Evolutionary conservation across 495 filamentous ascomycete species (phyloP).

Genomic region (Lasiosphaeria ovina): DNA sequence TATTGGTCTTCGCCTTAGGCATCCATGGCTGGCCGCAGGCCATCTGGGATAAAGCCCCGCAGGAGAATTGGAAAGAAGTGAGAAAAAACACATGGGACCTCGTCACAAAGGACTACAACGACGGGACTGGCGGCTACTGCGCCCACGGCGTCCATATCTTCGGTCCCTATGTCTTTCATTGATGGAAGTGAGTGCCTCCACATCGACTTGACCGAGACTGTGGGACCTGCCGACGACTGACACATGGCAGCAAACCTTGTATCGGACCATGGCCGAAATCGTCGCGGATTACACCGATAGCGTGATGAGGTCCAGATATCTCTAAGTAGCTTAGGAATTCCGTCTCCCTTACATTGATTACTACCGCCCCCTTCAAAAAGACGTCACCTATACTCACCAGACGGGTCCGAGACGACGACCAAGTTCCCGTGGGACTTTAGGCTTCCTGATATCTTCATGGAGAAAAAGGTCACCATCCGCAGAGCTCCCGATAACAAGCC

Average conservation of each 20-base stretch:
- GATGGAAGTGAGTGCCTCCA: background rate
- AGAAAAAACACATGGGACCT: too few species aligned
- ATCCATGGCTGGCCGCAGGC: constrained; percentile 4
- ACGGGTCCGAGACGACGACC: background rate
- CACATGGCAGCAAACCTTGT: background rate
- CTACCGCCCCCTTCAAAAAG: background rate
- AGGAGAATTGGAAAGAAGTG: background rate
- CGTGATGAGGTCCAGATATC: background rate
- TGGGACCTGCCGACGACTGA: too few species aligned
- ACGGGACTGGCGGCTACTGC: background rate
- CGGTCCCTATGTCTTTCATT: background rate
- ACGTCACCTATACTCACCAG: background rate
- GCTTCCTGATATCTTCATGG: constrained; percentile 7
- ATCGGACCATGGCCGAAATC: background rate
- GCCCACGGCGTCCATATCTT: background rate
- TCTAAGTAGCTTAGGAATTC: background rate
- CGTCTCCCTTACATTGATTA: background rate
- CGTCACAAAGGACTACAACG: background rate
- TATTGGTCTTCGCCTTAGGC: background rate
- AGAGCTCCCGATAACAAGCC: background rate
- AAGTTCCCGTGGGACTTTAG: constrained; percentile 1
- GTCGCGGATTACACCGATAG: background rate
- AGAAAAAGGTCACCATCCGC: background rate
- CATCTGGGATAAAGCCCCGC: background rate
- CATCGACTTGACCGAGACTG: background rate